phyloP scores from a whole-genome alignment of 169 alveolate genomes.

The Blepharisma undulans region DNA sequence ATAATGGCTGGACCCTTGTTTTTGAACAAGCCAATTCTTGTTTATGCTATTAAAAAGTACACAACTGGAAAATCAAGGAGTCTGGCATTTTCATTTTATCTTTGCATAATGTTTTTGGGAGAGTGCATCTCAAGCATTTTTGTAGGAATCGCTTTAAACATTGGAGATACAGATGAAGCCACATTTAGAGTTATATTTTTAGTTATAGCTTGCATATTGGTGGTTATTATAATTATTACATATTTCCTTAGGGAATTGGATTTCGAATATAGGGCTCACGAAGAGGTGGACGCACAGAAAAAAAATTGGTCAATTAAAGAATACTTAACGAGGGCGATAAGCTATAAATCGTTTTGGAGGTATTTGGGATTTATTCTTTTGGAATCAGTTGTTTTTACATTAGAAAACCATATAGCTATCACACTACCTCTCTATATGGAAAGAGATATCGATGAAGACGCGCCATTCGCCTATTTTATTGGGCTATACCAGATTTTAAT shows the following conservation, averaged over 20 bases:
- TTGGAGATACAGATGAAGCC: background rate
- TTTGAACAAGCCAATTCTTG: background rate
- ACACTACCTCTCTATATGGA: slow-evolving; percentile 56
- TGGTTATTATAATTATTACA: background rate
- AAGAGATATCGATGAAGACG: slow-evolving; percentile 55
- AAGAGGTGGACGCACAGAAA: background rate
- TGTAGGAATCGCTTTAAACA: background rate
- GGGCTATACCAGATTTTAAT: background rate
- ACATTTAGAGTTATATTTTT: background rate
- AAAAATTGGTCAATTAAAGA: background rate
- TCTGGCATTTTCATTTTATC: background rate
- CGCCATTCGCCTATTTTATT: slow-evolving; percentile 41
- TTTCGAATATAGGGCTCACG: background rate
- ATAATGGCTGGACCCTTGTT: background rate
- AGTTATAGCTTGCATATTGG: background rate
- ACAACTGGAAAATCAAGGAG: background rate
- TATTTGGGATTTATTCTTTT: slow-evolving; percentile 36
- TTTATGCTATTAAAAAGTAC: background rate
- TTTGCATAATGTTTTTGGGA: background rate
- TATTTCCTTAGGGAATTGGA: background rate
- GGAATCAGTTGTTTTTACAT: slow-evolving; percentile 42
- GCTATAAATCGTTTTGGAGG: slow-evolving; percentile 48
- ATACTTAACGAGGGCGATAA: slow-evolving; percentile 37
- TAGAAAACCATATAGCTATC: slow-evolving; percentile 44
- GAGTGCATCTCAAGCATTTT: background rate